Evolutionary conservation across 441 rosid genomes (phyloP), one percentile per base, ranked within the genome.

Genomic region (Erodium texanum): DNA sequence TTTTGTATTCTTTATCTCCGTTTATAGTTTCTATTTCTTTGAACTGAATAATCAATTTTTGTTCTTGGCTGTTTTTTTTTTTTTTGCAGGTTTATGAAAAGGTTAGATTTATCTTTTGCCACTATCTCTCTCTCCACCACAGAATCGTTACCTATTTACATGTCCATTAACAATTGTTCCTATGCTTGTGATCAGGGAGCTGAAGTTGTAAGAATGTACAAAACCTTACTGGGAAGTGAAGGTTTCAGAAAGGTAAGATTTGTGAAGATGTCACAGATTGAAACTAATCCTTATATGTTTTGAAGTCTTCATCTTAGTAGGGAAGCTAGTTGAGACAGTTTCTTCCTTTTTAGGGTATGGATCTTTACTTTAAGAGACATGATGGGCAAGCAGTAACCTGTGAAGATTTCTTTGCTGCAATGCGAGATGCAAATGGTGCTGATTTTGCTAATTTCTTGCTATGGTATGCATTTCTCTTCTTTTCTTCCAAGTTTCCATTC

Each of bases 121-220:
- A 62, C 66, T 27, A 32, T 62, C 45, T 24, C 12, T 70, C 71
- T 66, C 72, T 5, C 36, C 3, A 12, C 36, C 19, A 24, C n/a
- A 41, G 12, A 66, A 64, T 54, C 11, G 16, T 34, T 62, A 20
- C 36, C 78, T 59, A 73, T 12, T 34, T 62, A 20, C 36, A 77
- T 59, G 74, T 12, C 36, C 41, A 23, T 78, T 43, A 24, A 56
- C 58, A 19, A 54, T 73, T 67, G 64, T 58, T 63, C 59, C 48
- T 65, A 9, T 67, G n/a, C 29, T 63, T 66, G 43, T 66, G 69
- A 43, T 68, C 77, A 94, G 99, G 99, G 99, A 82, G 99, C 99
- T 73, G 98, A 94, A 85, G 99, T 94, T 70, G 98, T 94, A 64
- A 83, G 98, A 91, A 94, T 94, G 99, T 94, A 94, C 96, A 94